Conservation (phyloP, 192 early-diverging fungal species). For the Coemansia guatemalensis region DNA sequence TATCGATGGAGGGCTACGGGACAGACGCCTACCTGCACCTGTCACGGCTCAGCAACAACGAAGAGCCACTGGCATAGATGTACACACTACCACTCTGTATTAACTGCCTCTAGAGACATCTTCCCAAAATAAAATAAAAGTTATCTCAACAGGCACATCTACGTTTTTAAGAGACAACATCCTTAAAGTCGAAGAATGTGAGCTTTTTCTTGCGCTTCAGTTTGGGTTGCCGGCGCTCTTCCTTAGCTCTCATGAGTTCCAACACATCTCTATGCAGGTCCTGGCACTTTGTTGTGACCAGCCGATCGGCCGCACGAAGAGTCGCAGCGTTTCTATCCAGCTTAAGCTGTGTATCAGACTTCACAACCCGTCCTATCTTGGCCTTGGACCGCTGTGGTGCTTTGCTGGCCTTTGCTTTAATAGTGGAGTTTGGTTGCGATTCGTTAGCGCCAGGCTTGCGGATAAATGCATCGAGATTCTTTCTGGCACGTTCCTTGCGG, state of each 20-base stretch:
- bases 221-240: conserved; percentile 33
- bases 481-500: conserved; percentile 21
- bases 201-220: conserved; percentile 26
- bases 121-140: background rate
- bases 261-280: conserved; percentile 31
- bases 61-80: conserved; percentile 74
- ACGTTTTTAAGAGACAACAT: conserved; percentile 11
- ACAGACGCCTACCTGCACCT: conserved; percentile 96
- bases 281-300: conserved; percentile 27
- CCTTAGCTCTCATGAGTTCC: conserved; percentile 41
- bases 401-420: background rate
- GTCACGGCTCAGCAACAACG: conserved; percentile 83
- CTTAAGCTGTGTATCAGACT: conserved; percentile 5
- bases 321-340: conserved; percentile 22
- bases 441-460: background rate
- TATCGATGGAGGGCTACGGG: conserved; percentile 93
- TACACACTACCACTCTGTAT: background rate
- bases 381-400: background rate
- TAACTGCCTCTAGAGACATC: background rate
- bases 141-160: background rate
- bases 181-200: conserved; percentile 47
- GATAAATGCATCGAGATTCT: conserved; percentile 19
- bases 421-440: background rate
- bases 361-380: background rate
- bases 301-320: conserved; percentile 22